Base-by-base conservation (phyloP, 345 rosid genomes). In the Mercurialis annua region DNA sequence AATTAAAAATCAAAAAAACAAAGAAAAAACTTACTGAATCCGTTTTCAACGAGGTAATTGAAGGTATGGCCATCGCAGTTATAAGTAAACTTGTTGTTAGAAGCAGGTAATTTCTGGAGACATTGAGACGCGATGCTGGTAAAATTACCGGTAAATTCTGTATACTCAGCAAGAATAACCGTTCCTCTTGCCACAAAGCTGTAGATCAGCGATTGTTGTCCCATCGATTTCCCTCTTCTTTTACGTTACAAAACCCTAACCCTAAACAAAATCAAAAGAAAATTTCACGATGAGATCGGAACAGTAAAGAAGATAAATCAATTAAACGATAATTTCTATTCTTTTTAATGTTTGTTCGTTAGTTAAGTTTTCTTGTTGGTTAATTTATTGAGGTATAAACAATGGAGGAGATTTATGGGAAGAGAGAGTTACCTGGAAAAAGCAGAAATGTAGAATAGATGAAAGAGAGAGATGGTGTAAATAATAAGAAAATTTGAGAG, bases 141-240 rank as follows among this genome's bases (percentile, higher is more conserved):
- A 58, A 75, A 75, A 53, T 75, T 75, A 24, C 78, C 78, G 50
- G 58, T 69, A 27, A 75, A 75, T 44, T 75, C 73, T 5, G 78
- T 75, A 56, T 64, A 75, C 36, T 75, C 78, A 12, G 67, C 74
- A 48, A 75, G 40, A 43, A 75, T 40, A 62, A 75, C 67, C 42
- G 71, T 69, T 47, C 78, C 78, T 52, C 78, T 50, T n/a, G 78
- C 78, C 66, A 75, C 78, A 23, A 75, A 75, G 65, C 74, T 64
- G 48, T 75, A 75, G 70, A 75, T 75, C 62, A 75, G 26, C 56
- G 78, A 56, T 26, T 69, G 70, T 21, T 75, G 78, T 20, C 78
- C 73, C 78, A 69, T 69, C 55, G 17, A 27, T 46, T n/a, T 18
- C 50, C 61, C 23, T 47, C 24, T 68, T 15, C 30, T 52, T 52